phyloP scores from a whole-genome alignment of 306 rosid genomes.

The Cucurbita argyrosperma region DNA sequence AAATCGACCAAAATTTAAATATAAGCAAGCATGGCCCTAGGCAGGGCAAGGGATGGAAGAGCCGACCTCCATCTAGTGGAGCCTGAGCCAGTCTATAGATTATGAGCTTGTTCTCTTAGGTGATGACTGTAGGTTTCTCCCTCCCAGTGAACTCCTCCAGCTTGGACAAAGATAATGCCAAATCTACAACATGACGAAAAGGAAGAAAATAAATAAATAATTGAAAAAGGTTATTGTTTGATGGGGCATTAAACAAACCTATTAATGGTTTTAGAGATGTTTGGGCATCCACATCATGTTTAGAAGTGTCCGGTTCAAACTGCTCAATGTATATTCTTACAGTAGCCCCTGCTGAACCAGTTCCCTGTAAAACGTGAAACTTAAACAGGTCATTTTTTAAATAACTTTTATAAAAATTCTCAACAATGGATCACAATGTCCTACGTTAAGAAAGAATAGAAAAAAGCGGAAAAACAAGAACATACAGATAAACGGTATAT shows the following conservation, averaged over 20 bases:
- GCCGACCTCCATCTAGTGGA: slow-evolving; percentile 14
- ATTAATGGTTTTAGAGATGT: slow-evolving; percentile 69
- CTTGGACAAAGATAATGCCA: slow-evolving; percentile 72
- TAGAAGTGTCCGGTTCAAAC: slow-evolving; percentile 62
- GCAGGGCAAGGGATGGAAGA: background rate
- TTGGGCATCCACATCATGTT: slow-evolving; percentile 83
- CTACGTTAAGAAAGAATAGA: background rate
- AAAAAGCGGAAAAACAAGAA: background rate
- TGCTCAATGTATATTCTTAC: slow-evolving; percentile 84
- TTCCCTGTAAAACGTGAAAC: slow-evolving; percentile 40
- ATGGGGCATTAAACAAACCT: slow-evolving; percentile 29
- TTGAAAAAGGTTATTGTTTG: background rate
- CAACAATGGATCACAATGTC: background rate
- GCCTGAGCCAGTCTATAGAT: background rate
- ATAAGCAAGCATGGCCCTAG: background rate
- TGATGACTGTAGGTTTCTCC: slow-evolving; percentile 89
- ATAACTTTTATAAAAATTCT: background rate
- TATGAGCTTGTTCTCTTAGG: slow-evolving; percentile 26
- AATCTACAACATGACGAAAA: slow-evolving; percentile 34
- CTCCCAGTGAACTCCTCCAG: slow-evolving; percentile 91
- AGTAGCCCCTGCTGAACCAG: slow-evolving; percentile 98
- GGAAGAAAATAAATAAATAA: background rate
- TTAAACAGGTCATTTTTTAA: background rate
- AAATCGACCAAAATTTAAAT: background rate
- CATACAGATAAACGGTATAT: slow-evolving; percentile 89